phyloP scores from a whole-genome alignment of 768 basidiomycete genomes.

The Nidularia sp. region DNA sequence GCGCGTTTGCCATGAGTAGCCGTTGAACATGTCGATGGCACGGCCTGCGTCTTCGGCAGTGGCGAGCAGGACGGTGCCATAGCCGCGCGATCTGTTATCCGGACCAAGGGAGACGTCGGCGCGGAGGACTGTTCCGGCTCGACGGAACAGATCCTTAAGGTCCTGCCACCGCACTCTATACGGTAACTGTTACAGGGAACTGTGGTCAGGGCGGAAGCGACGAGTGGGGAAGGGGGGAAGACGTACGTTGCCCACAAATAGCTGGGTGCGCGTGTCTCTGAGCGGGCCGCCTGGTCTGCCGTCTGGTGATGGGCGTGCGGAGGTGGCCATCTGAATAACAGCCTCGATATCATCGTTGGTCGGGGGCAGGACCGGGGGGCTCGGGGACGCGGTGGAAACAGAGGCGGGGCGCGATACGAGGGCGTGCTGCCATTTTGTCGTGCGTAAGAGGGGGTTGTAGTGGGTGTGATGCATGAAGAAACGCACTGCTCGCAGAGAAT shows the following conservation, averaged over 20 bases:
- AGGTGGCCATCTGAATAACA: slow-evolving; percentile 87
- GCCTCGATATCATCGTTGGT: slow-evolving; percentile 89
- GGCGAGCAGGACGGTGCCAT: slow-evolving; percentile 92
- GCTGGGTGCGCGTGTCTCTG: slow-evolving; percentile 88
- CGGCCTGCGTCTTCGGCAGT: slow-evolving; percentile 92
- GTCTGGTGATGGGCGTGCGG: slow-evolving; percentile 51
- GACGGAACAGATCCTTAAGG: slow-evolving; percentile 95
- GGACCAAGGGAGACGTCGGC: slow-evolving; percentile 78
- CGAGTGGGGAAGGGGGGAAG: slow-evolving; percentile 1
- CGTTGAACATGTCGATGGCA: slow-evolving; percentile 95
- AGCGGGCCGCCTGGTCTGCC: slow-evolving; percentile 36
- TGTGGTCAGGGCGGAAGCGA: slow-evolving; percentile 5
- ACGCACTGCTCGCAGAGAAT: slow-evolving; percentile 5
- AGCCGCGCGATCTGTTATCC: slow-evolving; percentile 89
- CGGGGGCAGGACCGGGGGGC: slow-evolving; percentile 22
- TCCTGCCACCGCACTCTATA: slow-evolving; percentile 99
- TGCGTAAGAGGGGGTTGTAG: slow-evolving; percentile 2
- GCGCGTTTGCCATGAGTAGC: slow-evolving; percentile 95
- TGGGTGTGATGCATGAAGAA: slow-evolving; percentile 7
- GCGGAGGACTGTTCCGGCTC: slow-evolving; percentile 85
- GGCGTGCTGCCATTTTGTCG: background rate
- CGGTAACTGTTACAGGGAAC: slow-evolving; percentile 58
- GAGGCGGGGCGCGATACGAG: background rate
- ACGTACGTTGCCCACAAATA: slow-evolving; percentile 93
- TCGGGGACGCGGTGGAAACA: slow-evolving; percentile 4